phyloP scores from a whole-genome alignment of 805 yeast genomes.

The Metschnikowia noctiluminum region DNA sequence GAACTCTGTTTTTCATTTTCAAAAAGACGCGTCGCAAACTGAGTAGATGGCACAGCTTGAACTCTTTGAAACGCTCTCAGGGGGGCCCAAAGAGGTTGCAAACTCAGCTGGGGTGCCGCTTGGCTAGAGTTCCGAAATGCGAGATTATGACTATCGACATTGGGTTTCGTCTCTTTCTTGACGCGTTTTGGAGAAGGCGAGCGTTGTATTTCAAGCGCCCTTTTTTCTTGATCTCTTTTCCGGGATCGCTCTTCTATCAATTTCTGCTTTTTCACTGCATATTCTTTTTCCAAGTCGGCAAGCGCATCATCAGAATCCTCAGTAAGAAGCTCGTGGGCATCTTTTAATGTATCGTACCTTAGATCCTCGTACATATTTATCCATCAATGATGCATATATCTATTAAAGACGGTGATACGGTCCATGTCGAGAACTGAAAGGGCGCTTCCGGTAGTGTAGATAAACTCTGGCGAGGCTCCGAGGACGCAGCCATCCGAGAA shows the following conservation, averaged over 20 bases:
- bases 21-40: slow-evolving; percentile 15
- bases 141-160: too few species aligned
- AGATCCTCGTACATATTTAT: slow-evolving; percentile 27
- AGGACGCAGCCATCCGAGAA: too few species aligned
- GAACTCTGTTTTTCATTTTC: not conserved
- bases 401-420: too few species aligned
- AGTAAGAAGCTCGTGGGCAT: slow-evolving; percentile 31
- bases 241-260: slow-evolving; percentile 18
- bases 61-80: slow-evolving; percentile 6
- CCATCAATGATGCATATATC: too few species aligned
- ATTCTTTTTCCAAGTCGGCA: slow-evolving; percentile 37
- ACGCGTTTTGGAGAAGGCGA: slow-evolving; percentile 16
- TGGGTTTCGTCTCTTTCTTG: not conserved
- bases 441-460: not conserved
- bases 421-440: too few species aligned
- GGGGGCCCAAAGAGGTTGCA: not conserved
- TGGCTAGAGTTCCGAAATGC: not conserved
- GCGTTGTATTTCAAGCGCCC: slow-evolving; percentile 11
- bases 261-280: slow-evolving; percentile 22
- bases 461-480: not conserved
- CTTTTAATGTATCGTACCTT: slow-evolving; percentile 20
- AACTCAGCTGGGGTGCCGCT: too few species aligned
- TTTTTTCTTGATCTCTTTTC: slow-evolving; percentile 5
- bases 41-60: slow-evolving; percentile 6
- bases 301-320: slow-evolving; percentile 38